A percentile compares a stretch with the other conserved stretches of the same genome.
phyloP scores from a whole-genome alignment of 2,329 filamentous ascomycete species.

The Phaeoacremonium minimum region DNA sequence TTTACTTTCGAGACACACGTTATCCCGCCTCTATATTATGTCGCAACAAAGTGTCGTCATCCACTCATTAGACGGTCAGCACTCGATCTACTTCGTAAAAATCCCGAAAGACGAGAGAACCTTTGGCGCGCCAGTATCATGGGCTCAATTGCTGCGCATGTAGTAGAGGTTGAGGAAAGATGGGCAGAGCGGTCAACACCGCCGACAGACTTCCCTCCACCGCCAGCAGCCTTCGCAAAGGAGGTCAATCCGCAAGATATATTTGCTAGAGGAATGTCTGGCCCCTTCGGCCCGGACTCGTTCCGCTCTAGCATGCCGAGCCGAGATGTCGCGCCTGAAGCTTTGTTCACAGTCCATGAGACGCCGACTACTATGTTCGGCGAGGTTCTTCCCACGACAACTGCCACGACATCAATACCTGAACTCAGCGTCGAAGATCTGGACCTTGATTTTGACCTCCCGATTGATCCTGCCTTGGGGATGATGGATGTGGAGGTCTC shows the following conservation, averaged over 20 bases:
- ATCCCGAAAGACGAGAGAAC: constrained; percentile 25
- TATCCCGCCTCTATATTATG: constrained; percentile 32
- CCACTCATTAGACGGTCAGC: constrained; percentile 31
- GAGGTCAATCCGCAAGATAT: too few relatives aligned
- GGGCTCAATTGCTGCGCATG: constrained; percentile 21
- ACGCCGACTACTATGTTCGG: not conserved
- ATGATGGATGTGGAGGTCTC: constrained; percentile 1
- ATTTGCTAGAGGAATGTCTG: too few relatives aligned
- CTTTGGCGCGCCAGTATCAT: constrained; percentile 28
- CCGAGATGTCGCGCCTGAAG: not conserved
- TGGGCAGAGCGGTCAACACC: constrained; percentile 2
- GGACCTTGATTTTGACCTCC: constrained; percentile 2
- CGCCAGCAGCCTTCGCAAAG: too few relatives aligned
- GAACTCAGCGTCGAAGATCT: constrained; percentile 1
- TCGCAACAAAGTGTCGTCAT: constrained; percentile 30
- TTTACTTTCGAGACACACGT: constrained; percentile 34
- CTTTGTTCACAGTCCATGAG: not conserved
- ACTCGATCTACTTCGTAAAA: constrained; percentile 21
- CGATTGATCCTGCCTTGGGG: constrained; percentile 4
- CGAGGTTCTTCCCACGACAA: not conserved
- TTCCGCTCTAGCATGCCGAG: not conserved
- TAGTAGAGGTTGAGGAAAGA: constrained; percentile 31
- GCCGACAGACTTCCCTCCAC: not conserved
- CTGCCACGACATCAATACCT: constrained; percentile 1
- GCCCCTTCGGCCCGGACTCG: too few relatives aligned